A percentile compares a stretch with the other conserved stretches of the same genome.
phyloP scores from a whole-genome alignment of 768 basidiomycete species.

The Paxillus ammoniavirescens region DNA sequence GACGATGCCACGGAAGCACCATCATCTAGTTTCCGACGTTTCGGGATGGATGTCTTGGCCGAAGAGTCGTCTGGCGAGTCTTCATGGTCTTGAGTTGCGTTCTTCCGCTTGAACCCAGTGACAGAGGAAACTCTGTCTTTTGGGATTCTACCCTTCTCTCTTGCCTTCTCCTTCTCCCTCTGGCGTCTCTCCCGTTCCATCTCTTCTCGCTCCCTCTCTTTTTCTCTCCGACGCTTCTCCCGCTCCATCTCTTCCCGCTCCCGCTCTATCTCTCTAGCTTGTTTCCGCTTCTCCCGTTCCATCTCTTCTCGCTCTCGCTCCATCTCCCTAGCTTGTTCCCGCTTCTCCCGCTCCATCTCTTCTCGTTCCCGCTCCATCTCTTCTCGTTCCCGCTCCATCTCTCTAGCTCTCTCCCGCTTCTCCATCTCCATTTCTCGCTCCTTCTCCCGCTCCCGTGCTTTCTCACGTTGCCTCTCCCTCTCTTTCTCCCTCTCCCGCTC shows the following conservation, averaged over 20 bases:
- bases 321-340: constrained; percentile 12
- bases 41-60: constrained; percentile 22
- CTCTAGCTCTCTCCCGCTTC: constrained; percentile 16
- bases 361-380: constrained; percentile 13
- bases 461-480: constrained; percentile 17
- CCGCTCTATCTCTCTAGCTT: constrained; percentile 15
- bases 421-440: constrained; percentile 13
- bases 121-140: constrained; percentile 21
- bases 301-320: constrained; percentile 9
- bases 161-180: constrained; percentile 12
- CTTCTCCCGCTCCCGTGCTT: constrained; percentile 20
- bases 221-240: constrained; percentile 25
- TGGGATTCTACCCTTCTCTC: constrained; percentile 19
- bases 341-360: constrained; percentile 25
- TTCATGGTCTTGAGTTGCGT: constrained; percentile 27
- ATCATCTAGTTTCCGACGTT: constrained; percentile 45
- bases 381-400: constrained; percentile 25
- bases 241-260: constrained; percentile 21
- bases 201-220: constrained; percentile 22
- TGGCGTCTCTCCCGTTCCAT: constrained; percentile 17
- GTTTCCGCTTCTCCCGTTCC: constrained; percentile 22
- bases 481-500: constrained; percentile 12
- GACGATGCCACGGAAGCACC: constrained; percentile 15
- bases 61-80: constrained; percentile 27
- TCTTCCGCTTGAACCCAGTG: constrained; percentile 41